Conservation (phyloP, 345 rosid species). For the Sonneratia alba region DNA sequence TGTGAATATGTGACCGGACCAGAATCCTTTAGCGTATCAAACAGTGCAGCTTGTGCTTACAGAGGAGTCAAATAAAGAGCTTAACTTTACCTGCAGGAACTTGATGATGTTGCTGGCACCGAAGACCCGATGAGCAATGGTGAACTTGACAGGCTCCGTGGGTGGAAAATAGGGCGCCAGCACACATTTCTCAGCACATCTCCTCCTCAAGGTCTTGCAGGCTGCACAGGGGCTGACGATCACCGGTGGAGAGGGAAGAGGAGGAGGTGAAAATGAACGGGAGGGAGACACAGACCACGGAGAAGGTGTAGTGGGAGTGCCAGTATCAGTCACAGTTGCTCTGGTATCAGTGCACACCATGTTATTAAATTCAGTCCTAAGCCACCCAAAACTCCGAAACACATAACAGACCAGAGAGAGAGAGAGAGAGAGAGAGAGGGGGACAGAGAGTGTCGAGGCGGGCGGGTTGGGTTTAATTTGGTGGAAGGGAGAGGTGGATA, state of each 20-base stretch:
- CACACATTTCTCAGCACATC: constrained; percentile 11
- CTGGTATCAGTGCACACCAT: constrained; percentile 4
- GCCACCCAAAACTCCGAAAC: background rate
- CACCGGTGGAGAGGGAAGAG: background rate
- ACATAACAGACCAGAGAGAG: constrained; percentile 1
- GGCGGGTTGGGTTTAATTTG: constrained; percentile 3
- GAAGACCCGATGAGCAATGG: constrained; percentile 14
- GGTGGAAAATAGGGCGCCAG: constrained; percentile 17
- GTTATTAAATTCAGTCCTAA: background rate
- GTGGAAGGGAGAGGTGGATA: background rate
- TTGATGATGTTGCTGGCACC: constrained; percentile 18
- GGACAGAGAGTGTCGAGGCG: too few relatives aligned
- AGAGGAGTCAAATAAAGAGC: background rate
- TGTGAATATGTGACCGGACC: background rate
- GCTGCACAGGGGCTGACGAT: constrained; percentile 10
- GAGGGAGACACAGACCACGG: constrained; percentile 1
- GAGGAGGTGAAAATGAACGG: constrained; percentile 3
- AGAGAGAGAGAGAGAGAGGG: background rate
- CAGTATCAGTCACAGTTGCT: background rate
- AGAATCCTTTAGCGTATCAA: background rate
- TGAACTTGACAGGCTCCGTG: constrained; percentile 14
- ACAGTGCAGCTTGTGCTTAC: background rate
- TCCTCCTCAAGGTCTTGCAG: constrained; percentile 10
- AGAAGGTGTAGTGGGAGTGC: background rate
- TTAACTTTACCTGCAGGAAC: constrained; percentile 12